Percentiles rank a stretch among this genome's conserved stretches.
These are phyloP conservation scores for Paraphoma sp. DNA, from an alignment of 2,329 filamentous ascomycete genomes.

Conservation along the genomic window DNA sequence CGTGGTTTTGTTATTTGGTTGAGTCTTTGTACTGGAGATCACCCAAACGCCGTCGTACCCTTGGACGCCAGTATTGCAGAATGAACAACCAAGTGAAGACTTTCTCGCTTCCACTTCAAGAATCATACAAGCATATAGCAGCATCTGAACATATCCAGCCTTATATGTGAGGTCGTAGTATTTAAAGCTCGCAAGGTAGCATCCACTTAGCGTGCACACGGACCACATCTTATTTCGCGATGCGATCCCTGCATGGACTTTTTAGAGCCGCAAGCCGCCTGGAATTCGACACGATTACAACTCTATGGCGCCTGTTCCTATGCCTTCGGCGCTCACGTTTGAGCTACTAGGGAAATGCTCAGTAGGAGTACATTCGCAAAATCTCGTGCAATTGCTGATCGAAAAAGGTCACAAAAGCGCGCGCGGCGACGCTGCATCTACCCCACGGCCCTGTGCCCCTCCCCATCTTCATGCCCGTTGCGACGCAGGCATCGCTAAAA, in stretches of 20 bases:
- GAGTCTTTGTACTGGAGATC: too few species aligned
- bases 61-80: too few species aligned
- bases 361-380: slow-evolving; percentile 17
- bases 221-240: background rate
- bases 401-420: slow-evolving; percentile 80
- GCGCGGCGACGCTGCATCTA: slow-evolving; percentile 84
- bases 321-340: slow-evolving; percentile 47
- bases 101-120: slow-evolving; percentile 48
- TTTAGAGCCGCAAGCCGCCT: background rate
- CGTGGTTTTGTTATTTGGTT: too few species aligned
- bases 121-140: slow-evolving; percentile 65
- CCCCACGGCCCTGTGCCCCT: slow-evolving; percentile 91
- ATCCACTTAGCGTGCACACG: background rate
- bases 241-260: background rate
- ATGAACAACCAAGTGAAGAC: too few species aligned
- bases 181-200: too few species aligned
- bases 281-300: background rate
- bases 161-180: background rate
- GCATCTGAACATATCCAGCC: background rate
- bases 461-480: slow-evolving; percentile 98
- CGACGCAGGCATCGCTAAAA: slow-evolving; percentile 94
- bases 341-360: slow-evolving; percentile 50
- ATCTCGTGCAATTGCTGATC: background rate
- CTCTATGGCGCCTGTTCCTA: slow-evolving; percentile 39
- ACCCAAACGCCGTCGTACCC: too few species aligned